Percentiles rank a stretch among this genome's conserved stretches.
Evolutionary conservation across 768 basidiomycete genomes (phyloP).

Genomic region (Russula abietina): DNA sequence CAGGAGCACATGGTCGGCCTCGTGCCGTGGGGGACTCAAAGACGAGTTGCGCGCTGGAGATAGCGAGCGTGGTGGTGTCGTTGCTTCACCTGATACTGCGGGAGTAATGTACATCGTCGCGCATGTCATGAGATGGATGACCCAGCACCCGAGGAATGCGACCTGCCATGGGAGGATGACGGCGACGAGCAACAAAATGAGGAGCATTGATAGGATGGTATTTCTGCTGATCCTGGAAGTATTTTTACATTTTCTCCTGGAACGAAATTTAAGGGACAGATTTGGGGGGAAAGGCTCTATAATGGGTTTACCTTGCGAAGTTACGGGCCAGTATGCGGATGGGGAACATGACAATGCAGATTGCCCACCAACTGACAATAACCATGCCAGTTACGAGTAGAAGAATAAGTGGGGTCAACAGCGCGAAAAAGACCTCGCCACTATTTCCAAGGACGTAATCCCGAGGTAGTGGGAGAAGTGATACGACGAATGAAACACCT

Average conservation of each 20-base stretch:
- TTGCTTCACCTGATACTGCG: not conserved
- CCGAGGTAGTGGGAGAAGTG: constrained; percentile 52
- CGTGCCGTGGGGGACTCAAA: constrained; percentile 28
- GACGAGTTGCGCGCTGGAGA: constrained; percentile 9
- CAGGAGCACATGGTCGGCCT: constrained; percentile 58
- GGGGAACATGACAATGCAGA: constrained; percentile 45
- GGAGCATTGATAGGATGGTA: constrained; percentile 44
- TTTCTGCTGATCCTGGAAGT: constrained; percentile 27
- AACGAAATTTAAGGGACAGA: not conserved
- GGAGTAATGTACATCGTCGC: constrained; percentile 32
- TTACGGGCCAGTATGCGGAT: constrained; percentile 31
- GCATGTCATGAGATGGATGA: constrained; percentile 70
- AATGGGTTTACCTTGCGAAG: constrained; percentile 25
- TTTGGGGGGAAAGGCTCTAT: not conserved
- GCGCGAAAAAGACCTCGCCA: constrained; percentile 43
- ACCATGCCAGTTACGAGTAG: constrained; percentile 63
- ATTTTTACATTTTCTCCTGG: constrained; percentile 29
- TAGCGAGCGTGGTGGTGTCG: constrained; percentile 4
- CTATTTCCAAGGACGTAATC: constrained; percentile 55
- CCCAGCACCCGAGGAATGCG: constrained; percentile 77
- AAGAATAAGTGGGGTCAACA: constrained; percentile 52
- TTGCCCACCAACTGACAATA: constrained; percentile 49
- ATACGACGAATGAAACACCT: constrained; percentile 39
- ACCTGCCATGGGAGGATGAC: constrained; percentile 88
- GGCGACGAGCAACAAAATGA: constrained; percentile 62